Evolutionary conservation across 2,329 filamentous ascomycete species (phyloP).

Genomic region (Stemphylium lycopersici): DNA sequence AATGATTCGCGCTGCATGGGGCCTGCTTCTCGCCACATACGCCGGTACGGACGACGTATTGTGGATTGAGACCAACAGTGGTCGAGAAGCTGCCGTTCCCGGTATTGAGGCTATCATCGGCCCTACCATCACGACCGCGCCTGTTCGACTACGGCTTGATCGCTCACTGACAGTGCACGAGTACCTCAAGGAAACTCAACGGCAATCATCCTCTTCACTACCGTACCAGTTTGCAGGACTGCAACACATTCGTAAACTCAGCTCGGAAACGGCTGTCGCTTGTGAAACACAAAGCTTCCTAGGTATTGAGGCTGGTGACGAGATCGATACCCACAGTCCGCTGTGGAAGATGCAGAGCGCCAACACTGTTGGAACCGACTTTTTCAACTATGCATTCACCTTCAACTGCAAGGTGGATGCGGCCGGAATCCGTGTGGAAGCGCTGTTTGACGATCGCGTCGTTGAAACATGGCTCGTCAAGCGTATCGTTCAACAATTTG

Average conservation of each 20-base stretch:
- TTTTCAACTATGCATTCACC: conserved; percentile 46
- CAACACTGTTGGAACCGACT: conserved; percentile 42
- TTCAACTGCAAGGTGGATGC: conserved; percentile 38
- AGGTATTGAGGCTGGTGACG: conserved; percentile 48
- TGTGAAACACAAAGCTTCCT: conserved; percentile 57
- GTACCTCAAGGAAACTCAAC: conserved; percentile 39
- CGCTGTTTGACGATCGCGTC: conserved; percentile 38
- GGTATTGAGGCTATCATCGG: conserved; percentile 51
- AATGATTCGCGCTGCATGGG: conserved; percentile 55
- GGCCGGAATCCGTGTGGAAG: conserved; percentile 32
- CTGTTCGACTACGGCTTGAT: conserved; percentile 51
- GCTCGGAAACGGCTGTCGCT: conserved; percentile 49
- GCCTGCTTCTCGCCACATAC: conserved; percentile 53
- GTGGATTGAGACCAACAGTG: conserved; percentile 53
- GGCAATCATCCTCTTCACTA: conserved; percentile 33
- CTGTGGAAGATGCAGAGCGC: conserved; percentile 43
- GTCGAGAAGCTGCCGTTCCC: conserved; percentile 43
- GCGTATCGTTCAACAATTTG: conserved; percentile 38
- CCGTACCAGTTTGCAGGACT: conserved; percentile 52
- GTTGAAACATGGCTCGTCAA: conserved; percentile 37
- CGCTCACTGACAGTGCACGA: conserved; percentile 30
- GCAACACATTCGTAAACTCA: conserved; percentile 52
- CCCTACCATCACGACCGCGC: conserved; percentile 51
- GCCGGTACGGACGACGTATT: conserved; percentile 56
- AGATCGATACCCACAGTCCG: conserved; percentile 34